A percentile compares a stretch with the other conserved stretches of the same genome.
phyloP scores from a whole-genome alignment of 805 yeast genomes.

The Blastobotrys chiropterorum region DNA sequence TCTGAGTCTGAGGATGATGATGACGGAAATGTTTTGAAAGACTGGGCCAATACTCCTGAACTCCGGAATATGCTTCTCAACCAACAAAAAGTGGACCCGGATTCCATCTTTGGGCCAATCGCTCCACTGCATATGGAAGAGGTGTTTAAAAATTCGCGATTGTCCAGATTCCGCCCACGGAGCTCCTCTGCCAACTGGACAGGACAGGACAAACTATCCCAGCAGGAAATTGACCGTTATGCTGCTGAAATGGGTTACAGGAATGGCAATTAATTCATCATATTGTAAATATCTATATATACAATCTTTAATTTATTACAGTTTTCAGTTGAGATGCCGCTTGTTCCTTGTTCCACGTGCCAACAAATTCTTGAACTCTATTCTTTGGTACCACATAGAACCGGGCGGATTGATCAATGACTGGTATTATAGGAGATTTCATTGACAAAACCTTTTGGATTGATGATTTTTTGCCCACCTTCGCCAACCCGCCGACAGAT shows the following conservation, averaged over 20 bases:
- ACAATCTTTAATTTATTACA: neutral
- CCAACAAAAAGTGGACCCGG: slow-evolving; percentile 54
- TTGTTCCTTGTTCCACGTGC: slow-evolving; percentile 28
- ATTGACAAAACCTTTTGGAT: slow-evolving; percentile 59
- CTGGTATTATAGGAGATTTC: slow-evolving; percentile 59
- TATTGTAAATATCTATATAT: slow-evolving; percentile 1
- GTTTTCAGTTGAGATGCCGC: slow-evolving; percentile 10
- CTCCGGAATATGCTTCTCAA: slow-evolving; percentile 41
- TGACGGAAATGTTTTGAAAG: slow-evolving; percentile 41
- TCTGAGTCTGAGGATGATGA: slow-evolving; percentile 48
- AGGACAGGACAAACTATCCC: slow-evolving; percentile 40
- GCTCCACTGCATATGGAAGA: slow-evolving; percentile 65
- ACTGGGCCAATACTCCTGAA: slow-evolving; percentile 61
- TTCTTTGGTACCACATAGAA: slow-evolving; percentile 74
- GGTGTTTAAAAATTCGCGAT: slow-evolving; percentile 44
- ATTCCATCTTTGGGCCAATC: slow-evolving; percentile 65
- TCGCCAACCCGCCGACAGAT: slow-evolving; percentile 72
- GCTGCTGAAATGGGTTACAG: slow-evolving; percentile 42
- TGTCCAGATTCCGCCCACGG: slow-evolving; percentile 48
- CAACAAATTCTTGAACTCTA: slow-evolving; percentile 59
- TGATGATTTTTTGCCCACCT: slow-evolving; percentile 71
- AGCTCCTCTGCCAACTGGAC: slow-evolving; percentile 50
- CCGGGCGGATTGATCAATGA: slow-evolving; percentile 67
- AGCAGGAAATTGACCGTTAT: slow-evolving; percentile 43
- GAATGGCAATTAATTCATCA: neutral